phyloP scores from a whole-genome alignment of 768 basidiomycete genomes.

The Trametes sanguinea region DNA sequence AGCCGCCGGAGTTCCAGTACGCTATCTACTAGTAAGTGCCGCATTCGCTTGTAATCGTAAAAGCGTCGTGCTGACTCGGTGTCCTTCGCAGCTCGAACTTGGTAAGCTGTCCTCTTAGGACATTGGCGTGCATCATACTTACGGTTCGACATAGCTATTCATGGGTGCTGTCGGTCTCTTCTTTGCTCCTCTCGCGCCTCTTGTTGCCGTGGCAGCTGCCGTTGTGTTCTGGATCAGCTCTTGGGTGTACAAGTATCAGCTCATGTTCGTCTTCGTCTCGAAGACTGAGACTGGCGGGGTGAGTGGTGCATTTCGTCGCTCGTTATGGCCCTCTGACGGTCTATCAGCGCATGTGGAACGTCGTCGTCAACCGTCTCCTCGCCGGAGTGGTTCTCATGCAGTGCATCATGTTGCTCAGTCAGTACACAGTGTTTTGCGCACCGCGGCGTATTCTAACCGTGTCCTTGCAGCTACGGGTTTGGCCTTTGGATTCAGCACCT shows the following conservation, averaged over 20 bases:
- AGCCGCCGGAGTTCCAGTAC: slow-evolving; percentile 89
- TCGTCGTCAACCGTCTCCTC: slow-evolving; percentile 87
- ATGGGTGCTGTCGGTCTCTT: slow-evolving; percentile 91
- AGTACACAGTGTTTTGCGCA: slow-evolving; percentile 32
- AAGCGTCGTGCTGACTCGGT: neutral
- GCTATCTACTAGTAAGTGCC: slow-evolving; percentile 75
- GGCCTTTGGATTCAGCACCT: slow-evolving; percentile 68
- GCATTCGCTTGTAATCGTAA: too few relatives aligned
- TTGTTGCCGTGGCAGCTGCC: slow-evolving; percentile 81
- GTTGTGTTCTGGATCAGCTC: slow-evolving; percentile 87
- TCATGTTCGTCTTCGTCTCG: slow-evolving; percentile 92
- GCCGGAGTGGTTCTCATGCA: slow-evolving; percentile 86
- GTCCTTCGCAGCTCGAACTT: slow-evolving; percentile 12
- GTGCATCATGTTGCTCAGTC: slow-evolving; percentile 81
- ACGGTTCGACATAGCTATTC: slow-evolving; percentile 65
- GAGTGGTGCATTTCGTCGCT: slow-evolving; percentile 34
- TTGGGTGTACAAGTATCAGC: slow-evolving; percentile 93
- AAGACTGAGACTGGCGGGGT: slow-evolving; percentile 94
- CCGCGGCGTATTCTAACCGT: neutral
- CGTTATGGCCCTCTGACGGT: neutral
- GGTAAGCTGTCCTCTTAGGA: neutral
- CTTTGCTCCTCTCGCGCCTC: slow-evolving; percentile 92
- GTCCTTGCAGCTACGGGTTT: slow-evolving; percentile 73
- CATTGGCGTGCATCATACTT: too few relatives aligned
- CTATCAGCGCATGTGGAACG: slow-evolving; percentile 85